phyloP scores from a whole-genome alignment of 352 stramenopile genomes.

The Globisporangium nagaii region DNA sequence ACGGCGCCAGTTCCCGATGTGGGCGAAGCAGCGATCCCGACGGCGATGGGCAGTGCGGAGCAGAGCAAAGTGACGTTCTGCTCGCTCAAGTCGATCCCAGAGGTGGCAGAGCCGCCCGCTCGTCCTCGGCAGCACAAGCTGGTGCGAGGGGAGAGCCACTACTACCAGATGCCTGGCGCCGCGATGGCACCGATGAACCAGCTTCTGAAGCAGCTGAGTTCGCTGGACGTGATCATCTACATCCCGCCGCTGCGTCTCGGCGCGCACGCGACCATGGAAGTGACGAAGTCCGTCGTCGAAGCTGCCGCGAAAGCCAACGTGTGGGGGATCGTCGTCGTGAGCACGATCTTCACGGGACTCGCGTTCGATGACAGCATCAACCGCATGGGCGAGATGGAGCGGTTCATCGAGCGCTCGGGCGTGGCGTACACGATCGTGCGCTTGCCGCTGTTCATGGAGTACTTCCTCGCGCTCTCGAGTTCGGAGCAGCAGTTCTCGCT shows the following conservation, averaged over 20 bases:
- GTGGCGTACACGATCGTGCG: constrained; percentile 58
- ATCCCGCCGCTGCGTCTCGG: constrained; percentile 61
- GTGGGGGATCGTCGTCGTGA: constrained; percentile 73
- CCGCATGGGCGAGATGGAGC: constrained; percentile 58
- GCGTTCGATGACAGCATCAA: constrained; percentile 34
- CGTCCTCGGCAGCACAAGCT: not conserved
- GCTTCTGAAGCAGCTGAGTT: constrained; percentile 54
- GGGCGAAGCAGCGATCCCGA: constrained; percentile 50
- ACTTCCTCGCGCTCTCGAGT: constrained; percentile 50
- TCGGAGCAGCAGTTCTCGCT: not conserved
- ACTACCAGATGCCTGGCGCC: constrained; percentile 35
- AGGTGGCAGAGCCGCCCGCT: constrained; percentile 1
- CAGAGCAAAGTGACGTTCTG: constrained; percentile 70
- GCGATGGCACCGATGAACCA: constrained; percentile 41
- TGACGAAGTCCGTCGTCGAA: constrained; percentile 46
- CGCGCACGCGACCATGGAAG: constrained; percentile 40
- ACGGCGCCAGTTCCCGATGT: constrained; percentile 15
- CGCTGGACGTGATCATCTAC: constrained; percentile 62
- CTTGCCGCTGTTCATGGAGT: constrained; percentile 77
- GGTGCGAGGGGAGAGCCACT: constrained; percentile 1
- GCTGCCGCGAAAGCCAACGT: constrained; percentile 40
- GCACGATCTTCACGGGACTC: constrained; percentile 47
- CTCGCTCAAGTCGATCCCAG: constrained; percentile 47
- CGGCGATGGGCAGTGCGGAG: constrained; percentile 21
- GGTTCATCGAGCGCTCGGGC: constrained; percentile 47